Percentiles rank a stretch among this genome's conserved stretches.
phyloP scores from a whole-genome alignment of 2,329 filamentous ascomycete species.

The Trichoderma gracile region DNA sequence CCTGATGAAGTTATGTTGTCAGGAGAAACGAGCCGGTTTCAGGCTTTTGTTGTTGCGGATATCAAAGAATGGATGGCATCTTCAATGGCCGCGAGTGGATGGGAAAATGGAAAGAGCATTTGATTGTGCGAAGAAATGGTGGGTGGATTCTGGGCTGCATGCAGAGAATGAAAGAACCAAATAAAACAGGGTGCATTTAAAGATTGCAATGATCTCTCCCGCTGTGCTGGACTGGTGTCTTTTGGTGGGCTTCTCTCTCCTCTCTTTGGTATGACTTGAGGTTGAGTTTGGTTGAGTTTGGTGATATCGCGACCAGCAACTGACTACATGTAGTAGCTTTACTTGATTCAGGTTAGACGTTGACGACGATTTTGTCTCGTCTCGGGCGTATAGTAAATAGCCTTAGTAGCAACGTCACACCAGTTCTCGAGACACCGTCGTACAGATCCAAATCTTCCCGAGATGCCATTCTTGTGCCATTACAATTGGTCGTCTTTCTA shows the following conservation, averaged over 20 bases:
- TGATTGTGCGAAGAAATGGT: not conserved
- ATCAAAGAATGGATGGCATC: not conserved
- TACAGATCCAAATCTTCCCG: too few relatives aligned
- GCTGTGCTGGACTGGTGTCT: not conserved
- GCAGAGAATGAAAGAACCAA: slow-evolving; percentile 11
- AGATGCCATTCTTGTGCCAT: too few relatives aligned
- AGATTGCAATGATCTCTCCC: not conserved
- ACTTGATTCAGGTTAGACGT: not conserved
- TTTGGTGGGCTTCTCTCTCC: too few relatives aligned
- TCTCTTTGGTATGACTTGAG: not conserved
- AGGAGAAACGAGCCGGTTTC: slow-evolving; percentile 21
- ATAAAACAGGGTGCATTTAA: not conserved
- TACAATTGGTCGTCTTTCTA: too few relatives aligned
- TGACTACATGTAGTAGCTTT: too few relatives aligned
- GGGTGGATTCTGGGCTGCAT: not conserved
- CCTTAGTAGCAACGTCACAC: too few relatives aligned
- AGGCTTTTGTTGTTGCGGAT: slow-evolving; percentile 4
- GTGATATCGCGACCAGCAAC: too few relatives aligned
- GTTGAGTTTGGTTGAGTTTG: too few relatives aligned
- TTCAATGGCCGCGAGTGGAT: not conserved
- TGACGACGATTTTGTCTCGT: not conserved
- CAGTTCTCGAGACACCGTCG: too few relatives aligned
- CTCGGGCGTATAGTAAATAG: too few relatives aligned
- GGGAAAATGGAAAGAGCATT: slow-evolving; percentile 3
- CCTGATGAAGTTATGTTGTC: slow-evolving; percentile 24